phyloP scores from a whole-genome alignment of 176 grass and related monocot genomes.

The Avena sativa region DNA sequence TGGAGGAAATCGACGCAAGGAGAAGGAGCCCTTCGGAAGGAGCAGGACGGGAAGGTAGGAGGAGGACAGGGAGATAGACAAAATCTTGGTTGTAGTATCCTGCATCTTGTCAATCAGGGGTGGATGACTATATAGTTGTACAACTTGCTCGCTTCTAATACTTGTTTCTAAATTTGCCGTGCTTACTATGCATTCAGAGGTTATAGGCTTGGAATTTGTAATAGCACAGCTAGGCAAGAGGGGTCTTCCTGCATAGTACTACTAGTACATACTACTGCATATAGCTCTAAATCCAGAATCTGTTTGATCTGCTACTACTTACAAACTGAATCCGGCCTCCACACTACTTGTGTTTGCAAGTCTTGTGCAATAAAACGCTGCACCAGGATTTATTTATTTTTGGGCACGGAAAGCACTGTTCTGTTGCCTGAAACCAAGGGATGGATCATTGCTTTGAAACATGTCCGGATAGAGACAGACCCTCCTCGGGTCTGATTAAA shows the following conservation, averaged over 20 bases:
- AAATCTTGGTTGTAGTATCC: no score
- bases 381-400: background rate
- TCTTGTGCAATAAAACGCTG: background rate
- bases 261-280: no score
- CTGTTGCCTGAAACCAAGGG: background rate
- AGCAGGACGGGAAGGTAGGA: no score
- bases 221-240: slow-evolving; percentile 22
- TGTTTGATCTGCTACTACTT: slow-evolving; percentile 20
- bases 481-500: background rate
- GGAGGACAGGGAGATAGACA: no score
- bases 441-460: background rate
- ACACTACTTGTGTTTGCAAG: background rate
- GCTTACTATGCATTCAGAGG: no score
- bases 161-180: no score
- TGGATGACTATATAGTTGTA: no score
- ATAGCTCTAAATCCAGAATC: slow-evolving; percentile 13
- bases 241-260: background rate
- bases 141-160: no score
- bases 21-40: no score
- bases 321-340: background rate
- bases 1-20: no score
- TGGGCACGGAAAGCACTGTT: background rate
- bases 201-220: background rate
- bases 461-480: background rate
- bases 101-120: no score